Evolutionary conservation across 345 rosid genomes (phyloP).

Genomic region (Bretschneidera sinensis): DNA sequence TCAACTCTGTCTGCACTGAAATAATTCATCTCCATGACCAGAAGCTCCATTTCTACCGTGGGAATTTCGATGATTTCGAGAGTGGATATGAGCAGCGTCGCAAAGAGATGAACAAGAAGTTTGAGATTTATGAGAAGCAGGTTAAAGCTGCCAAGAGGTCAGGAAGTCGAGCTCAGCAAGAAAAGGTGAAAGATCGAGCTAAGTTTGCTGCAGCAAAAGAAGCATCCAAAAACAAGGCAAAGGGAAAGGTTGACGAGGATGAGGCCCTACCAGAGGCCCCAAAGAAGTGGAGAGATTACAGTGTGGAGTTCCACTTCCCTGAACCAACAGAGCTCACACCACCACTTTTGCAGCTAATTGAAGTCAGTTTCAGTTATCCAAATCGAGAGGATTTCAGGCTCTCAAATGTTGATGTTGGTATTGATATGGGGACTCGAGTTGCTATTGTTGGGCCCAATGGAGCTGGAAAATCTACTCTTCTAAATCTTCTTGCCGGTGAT

Average conservation of each 20-base stretch:
- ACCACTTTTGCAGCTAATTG: slow-evolving; percentile 85
- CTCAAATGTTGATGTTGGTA: slow-evolving; percentile 82
- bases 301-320: slow-evolving; percentile 90
- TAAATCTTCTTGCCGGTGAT: slow-evolving; percentile 63
- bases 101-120: slow-evolving; percentile 84
- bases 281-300: slow-evolving; percentile 86
- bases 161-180: slow-evolving; percentile 79
- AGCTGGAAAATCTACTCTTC: not conserved
- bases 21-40: slow-evolving; percentile 85
- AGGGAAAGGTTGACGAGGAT: slow-evolving; percentile 77
- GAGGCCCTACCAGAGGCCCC: slow-evolving; percentile 68
- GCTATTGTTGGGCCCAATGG: slow-evolving; percentile 28
- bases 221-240: slow-evolving; percentile 65
- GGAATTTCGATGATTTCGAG: slow-evolving; percentile 82
- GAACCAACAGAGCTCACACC: slow-evolving; percentile 96
- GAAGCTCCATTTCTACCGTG: slow-evolving; percentile 79
- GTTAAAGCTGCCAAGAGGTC: slow-evolving; percentile 78
- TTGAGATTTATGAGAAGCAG: slow-evolving; percentile 72
- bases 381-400: slow-evolving; percentile 74
- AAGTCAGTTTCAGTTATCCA: slow-evolving; percentile 87
- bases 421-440: slow-evolving; percentile 95
- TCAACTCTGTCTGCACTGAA: slow-evolving; percentile 83
- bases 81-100: slow-evolving; percentile 85
- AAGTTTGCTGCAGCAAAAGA: slow-evolving; percentile 69
- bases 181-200: slow-evolving; percentile 83